Conservation (phyloP, 768 basidiomycete genomes). For the Mycena capillaripes region DNA sequence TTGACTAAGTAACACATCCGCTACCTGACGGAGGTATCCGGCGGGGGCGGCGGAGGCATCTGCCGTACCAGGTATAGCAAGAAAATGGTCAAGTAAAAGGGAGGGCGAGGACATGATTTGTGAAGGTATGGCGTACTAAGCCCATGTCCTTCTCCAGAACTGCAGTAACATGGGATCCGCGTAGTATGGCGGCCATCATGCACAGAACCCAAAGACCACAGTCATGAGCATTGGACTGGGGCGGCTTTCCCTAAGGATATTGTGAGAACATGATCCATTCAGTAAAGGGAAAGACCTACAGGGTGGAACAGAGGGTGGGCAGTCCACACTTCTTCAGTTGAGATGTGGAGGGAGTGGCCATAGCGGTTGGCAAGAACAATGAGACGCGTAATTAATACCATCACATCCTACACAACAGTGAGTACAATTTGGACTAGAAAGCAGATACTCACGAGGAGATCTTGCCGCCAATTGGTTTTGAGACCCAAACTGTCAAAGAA, state of each 20-base stretch:
- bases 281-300: neutral
- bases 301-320: constrained; percentile 21
- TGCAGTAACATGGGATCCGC: constrained; percentile 27
- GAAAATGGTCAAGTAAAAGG: no score
- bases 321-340: constrained; percentile 32
- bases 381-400: constrained; percentile 29
- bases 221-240: constrained; percentile 38
- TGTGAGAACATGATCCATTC: neutral
- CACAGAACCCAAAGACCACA: constrained; percentile 43
- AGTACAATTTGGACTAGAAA: neutral
- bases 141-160: constrained; percentile 23
- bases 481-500: constrained; percentile 51
- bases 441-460: constrained; percentile 31
- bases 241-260: neutral
- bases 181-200: constrained; percentile 38
- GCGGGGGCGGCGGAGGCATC: no score
- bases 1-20: no score
- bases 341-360: constrained; percentile 12
- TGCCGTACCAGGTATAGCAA: no score
- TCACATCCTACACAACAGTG: constrained; percentile 26
- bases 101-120: neutral
- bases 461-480: constrained; percentile 19
- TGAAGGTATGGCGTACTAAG: neutral
- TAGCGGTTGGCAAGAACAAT: constrained; percentile 25
- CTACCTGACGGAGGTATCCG: no score